Percentiles rank a stretch among this genome's conserved stretches.
Conservation (phyloP, 2,329 filamentous ascomycete species). For the Trichophyton equinum region DNA sequence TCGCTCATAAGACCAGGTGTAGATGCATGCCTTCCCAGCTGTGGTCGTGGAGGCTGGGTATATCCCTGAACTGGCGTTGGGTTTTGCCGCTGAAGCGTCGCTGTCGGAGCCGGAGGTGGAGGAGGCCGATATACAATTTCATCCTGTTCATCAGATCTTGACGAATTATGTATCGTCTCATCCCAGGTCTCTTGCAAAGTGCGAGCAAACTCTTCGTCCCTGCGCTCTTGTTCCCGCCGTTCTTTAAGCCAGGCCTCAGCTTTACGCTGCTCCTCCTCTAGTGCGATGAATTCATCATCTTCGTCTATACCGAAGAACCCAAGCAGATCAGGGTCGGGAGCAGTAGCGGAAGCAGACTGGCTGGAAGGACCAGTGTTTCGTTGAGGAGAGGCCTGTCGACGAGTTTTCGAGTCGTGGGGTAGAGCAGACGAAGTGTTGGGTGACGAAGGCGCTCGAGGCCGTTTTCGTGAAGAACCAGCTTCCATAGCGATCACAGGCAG, state of each 20-base stretch:
- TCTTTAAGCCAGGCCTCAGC: slow-evolving; percentile 23
- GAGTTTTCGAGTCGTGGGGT: neutral
- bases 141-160: neutral
- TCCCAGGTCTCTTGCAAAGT: slow-evolving; percentile 23
- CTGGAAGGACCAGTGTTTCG: neutral
- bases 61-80: neutral
- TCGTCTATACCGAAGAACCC: slow-evolving; percentile 19
- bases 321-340: slow-evolving; percentile 10
- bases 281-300: slow-evolving; percentile 17
- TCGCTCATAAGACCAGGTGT: no score
- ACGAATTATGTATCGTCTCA: slow-evolving; percentile 10
- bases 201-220: slow-evolving; percentile 29
- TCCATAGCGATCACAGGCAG: neutral
- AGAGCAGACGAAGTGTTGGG: neutral
- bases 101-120: neutral
- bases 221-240: slow-evolving; percentile 24
- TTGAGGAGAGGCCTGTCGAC: neutral
- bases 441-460: neutral
- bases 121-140: neutral
- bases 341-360: neutral
- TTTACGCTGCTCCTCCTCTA: slow-evolving; percentile 21
- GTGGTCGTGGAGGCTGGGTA: neutral
- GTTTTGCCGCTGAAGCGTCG: neutral
- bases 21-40: neutral
- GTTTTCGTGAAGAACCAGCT: neutral